Evolutionary conservation across 2,329 filamentous ascomycete species (phyloP).

Genomic region (Escovopsis sp.): DNA sequence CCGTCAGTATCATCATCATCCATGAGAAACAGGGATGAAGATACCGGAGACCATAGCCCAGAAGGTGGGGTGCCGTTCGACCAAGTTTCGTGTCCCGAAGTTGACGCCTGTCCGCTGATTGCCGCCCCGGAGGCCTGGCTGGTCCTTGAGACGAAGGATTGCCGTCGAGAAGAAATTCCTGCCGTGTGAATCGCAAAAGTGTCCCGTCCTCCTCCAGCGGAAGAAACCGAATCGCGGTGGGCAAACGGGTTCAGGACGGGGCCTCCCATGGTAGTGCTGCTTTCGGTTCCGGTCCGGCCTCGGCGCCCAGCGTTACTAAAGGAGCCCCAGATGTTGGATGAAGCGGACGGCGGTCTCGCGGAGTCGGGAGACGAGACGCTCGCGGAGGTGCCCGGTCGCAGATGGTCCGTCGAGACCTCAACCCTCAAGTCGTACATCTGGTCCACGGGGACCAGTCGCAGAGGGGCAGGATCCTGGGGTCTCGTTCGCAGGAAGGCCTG

Average conservation of each 20-base stretch:
- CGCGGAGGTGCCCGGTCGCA: slow-evolving; percentile 32
- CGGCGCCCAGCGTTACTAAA: slow-evolving; percentile 12
- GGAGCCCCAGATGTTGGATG: slow-evolving; percentile 15
- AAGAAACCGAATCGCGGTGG: slow-evolving; percentile 27
- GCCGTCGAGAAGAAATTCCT: slow-evolving; percentile 13
- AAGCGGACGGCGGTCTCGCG: slow-evolving; percentile 18
- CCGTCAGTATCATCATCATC: slow-evolving; percentile 32
- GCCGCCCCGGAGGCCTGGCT: slow-evolving; percentile 9
- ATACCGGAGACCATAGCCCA: slow-evolving; percentile 20
- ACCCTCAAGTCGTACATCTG: slow-evolving; percentile 60
- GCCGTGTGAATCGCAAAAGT: slow-evolving; percentile 28
- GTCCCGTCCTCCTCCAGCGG: slow-evolving; percentile 27
- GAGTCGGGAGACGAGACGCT: slow-evolving; percentile 21
- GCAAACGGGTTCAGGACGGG: slow-evolving; percentile 21
- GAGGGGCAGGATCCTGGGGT: slow-evolving; percentile 10
- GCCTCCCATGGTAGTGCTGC: slow-evolving; percentile 6
- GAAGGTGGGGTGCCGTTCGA: slow-evolving; percentile 9
- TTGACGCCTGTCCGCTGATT: slow-evolving; percentile 7
- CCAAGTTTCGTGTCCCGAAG: slow-evolving; percentile 10
- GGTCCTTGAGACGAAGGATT: too few species aligned
- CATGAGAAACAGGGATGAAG: slow-evolving; percentile 28
- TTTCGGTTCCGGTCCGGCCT: slow-evolving; percentile 20
- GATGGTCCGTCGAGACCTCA: slow-evolving; percentile 61
- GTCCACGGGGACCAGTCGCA: slow-evolving; percentile 30
- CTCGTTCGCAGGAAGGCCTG: slow-evolving; percentile 16